A percentile compares a stretch with the other conserved stretches of the same genome.
These are phyloP conservation scores for Neurospora sp. DNA, from an alignment of 495 filamentous ascomycete species.

Conservation along the genomic window DNA sequence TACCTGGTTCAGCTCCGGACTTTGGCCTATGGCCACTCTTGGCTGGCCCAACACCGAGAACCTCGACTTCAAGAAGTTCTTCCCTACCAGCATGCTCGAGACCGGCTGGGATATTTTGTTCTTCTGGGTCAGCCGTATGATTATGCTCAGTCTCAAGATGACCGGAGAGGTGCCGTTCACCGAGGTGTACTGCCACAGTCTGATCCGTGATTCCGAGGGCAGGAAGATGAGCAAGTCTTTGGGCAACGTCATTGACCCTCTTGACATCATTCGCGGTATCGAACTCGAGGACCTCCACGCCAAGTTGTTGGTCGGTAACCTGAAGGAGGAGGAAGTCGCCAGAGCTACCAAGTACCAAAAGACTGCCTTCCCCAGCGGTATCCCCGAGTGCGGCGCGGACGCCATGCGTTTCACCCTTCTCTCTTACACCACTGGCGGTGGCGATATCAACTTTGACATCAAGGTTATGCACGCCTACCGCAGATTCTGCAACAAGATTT, in stretches of 20 bases:
- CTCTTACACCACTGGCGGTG: conserved; percentile 78
- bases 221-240: conserved; percentile 81
- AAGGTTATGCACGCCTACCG: conserved; percentile 77
- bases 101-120: conserved; percentile 80
- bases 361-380: conserved; percentile 70
- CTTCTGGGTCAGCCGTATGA: conserved; percentile 82
- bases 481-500: conserved; percentile 90
- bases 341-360: conserved; percentile 69
- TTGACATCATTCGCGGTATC: conserved; percentile 71
- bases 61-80: conserved; percentile 55
- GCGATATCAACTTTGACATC: conserved; percentile 77
- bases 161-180: conserved; percentile 68
- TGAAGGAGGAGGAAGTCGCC: conserved; percentile 63
- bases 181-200: conserved; percentile 66
- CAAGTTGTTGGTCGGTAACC: conserved; percentile 60
- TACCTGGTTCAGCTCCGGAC: conserved; percentile 74
- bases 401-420: conserved; percentile 75
- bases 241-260: conserved; percentile 73
- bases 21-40: conserved; percentile 74
- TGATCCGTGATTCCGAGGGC: conserved; percentile 69
- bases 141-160: conserved; percentile 69
- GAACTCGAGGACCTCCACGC: conserved; percentile 55
- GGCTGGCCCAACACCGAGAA: conserved; percentile 66
- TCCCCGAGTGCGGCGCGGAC: conserved; percentile 80
- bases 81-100: conserved; percentile 65